Conservation (phyloP, 2,329 filamentous ascomycete species). For the Aspergillus cejpii region DNA sequence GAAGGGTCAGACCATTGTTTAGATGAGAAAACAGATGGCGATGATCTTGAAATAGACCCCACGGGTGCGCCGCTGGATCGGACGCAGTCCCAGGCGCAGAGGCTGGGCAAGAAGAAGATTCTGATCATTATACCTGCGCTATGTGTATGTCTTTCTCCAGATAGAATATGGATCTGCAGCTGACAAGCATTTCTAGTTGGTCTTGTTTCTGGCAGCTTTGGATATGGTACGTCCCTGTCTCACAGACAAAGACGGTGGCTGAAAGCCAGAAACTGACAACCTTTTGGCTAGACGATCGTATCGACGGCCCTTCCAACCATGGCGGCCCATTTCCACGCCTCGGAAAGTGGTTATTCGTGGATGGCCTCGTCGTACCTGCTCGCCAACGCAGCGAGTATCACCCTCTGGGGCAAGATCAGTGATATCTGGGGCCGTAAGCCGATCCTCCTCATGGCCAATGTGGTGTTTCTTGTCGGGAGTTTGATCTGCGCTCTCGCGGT, state of each 20-base stretch:
- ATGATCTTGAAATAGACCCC: conserved; percentile 14
- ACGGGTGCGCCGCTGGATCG: conserved; percentile 24
- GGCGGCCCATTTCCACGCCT: conserved; percentile 38
- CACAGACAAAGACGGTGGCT: conserved; percentile 1
- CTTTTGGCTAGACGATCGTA: conserved; percentile 37
- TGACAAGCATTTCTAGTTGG: conserved; percentile 38
- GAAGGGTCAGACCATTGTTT: background rate
- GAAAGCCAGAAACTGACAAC: conserved; percentile 4
- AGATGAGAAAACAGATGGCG: conserved; percentile 8
- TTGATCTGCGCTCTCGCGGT: conserved; percentile 53
- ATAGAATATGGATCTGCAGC: background rate
- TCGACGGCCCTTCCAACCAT: conserved; percentile 44
- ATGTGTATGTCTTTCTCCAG: conserved; percentile 26
- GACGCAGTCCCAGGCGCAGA: conserved; percentile 34
- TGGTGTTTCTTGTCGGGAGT: conserved; percentile 57
- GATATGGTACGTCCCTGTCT: conserved; percentile 45
- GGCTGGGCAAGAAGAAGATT: conserved; percentile 38
- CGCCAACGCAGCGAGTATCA: conserved; percentile 45
- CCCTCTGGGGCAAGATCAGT: conserved; percentile 57
- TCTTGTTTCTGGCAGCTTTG: conserved; percentile 54
- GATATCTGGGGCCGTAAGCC: conserved; percentile 63
- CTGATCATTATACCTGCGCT: conserved; percentile 39
- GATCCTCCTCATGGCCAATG: conserved; percentile 54
- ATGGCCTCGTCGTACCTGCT: conserved; percentile 44
- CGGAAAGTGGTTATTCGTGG: conserved; percentile 44